Percentiles rank a stretch among this genome's conserved stretches.
Conservation (phyloP, 2,329 filamentous ascomycete genomes). For the Aspergillus costaricaensis region DNA sequence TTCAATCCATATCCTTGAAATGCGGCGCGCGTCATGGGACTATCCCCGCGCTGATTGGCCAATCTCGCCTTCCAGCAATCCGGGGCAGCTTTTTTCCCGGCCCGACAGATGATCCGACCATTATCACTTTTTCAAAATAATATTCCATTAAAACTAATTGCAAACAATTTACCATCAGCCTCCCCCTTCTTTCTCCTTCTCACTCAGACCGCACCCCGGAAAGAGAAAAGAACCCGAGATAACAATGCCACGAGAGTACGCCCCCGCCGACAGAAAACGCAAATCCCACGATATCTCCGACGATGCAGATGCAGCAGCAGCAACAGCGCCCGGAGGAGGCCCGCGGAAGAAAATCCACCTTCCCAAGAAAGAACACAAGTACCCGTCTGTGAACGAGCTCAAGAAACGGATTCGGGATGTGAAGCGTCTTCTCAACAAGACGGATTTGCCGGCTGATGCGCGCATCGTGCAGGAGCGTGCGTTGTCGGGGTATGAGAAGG, state of each 20-base stretch:
- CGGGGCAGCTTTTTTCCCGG: constrained; percentile 25
- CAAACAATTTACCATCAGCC: neutral
- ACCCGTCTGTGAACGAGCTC: constrained; percentile 50
- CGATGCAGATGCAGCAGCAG: constrained; percentile 15
- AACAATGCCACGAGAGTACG: constrained; percentile 20
- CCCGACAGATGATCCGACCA: constrained; percentile 31
- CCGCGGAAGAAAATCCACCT: constrained; percentile 31
- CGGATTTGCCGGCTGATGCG: constrained; percentile 56
- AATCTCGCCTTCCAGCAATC: constrained; percentile 5
- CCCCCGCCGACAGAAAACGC: constrained; percentile 27
- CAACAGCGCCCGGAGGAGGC: neutral
- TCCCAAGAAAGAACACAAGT: constrained; percentile 30
- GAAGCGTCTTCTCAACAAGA: constrained; percentile 52
- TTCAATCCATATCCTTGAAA: neutral
- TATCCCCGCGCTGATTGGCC: constrained; percentile 29
- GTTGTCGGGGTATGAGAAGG: constrained; percentile 57
- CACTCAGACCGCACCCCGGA: neutral
- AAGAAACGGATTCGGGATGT: constrained; percentile 60
- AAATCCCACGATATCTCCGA: constrained; percentile 31
- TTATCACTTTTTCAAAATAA: constrained; percentile 12
- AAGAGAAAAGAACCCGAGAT: too few species aligned
- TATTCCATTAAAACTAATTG: neutral
- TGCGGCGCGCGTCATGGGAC: constrained; percentile 13
- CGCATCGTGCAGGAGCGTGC: constrained; percentile 62
- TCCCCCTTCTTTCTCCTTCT: neutral